phyloP scores from a whole-genome alignment of 768 basidiomycete species.

The Hypholoma fasciculare region DNA sequence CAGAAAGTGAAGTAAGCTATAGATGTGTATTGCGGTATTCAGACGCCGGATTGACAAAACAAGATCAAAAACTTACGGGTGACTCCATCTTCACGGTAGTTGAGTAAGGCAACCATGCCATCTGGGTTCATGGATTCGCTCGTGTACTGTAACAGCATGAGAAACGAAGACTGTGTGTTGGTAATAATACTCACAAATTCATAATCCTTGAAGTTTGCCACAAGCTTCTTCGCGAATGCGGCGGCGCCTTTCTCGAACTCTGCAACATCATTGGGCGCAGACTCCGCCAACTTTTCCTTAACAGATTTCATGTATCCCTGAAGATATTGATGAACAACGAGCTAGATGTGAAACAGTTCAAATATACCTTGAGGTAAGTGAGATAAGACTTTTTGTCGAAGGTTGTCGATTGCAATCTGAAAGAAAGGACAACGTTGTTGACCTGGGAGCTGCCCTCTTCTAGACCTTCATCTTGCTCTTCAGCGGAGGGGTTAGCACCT shows the following conservation, averaged over 20 bases:
- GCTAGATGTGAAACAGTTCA: not conserved
- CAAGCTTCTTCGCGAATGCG: slow-evolving; percentile 83
- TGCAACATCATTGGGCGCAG: slow-evolving; percentile 58
- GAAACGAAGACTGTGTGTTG: not conserved
- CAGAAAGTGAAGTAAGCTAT: slow-evolving; percentile 92
- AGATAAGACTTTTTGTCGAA: slow-evolving; percentile 94
- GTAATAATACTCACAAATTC: slow-evolving; percentile 69
- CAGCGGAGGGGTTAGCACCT: slow-evolving; percentile 94
- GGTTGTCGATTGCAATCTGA: slow-evolving; percentile 77
- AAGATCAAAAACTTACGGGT: slow-evolving; percentile 59
- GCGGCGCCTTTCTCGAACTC: slow-evolving; percentile 83
- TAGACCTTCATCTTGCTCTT: slow-evolving; percentile 79
- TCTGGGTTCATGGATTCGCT: slow-evolving; percentile 81
- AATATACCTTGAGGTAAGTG: slow-evolving; percentile 74
- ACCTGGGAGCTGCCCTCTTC: slow-evolving; percentile 77
- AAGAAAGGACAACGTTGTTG: slow-evolving; percentile 91
- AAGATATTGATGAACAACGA: not conserved
- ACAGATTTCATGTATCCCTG: slow-evolving; percentile 94
- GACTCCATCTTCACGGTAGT: slow-evolving; percentile 87
- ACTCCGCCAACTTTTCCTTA: slow-evolving; percentile 61
- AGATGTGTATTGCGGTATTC: not conserved
- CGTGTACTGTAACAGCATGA: slow-evolving; percentile 49
- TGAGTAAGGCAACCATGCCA: slow-evolving; percentile 92
- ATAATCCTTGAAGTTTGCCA: slow-evolving; percentile 89
- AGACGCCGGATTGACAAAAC: not conserved